Base-by-base conservation (phyloP, 1,284 basidiomycete species). In the Porphyrellus sp. region DNA sequence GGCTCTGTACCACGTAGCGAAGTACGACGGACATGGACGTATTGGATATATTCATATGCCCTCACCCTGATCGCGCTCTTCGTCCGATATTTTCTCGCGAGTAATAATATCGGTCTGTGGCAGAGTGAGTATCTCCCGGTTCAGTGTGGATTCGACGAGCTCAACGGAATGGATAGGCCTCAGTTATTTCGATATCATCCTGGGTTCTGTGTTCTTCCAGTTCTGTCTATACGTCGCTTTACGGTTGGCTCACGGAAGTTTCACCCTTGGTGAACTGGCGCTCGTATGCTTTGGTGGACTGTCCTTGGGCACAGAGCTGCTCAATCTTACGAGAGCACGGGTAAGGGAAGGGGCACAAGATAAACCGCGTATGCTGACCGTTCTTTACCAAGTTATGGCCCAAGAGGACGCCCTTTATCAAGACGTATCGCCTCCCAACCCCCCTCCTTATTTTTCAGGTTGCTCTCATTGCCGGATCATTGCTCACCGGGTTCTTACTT, bases 181-280 rank as follows among this genome's bases (percentile, higher is more conserved):
- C 70, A 83, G 81, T 59, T 77, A 81, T 57, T 83, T 91, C 55
- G 96, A 99, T 65, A 79, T 93, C 45, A 73, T 83, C 18, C 74
- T 89, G 12, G 81, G 83, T 21, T 85, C 92, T 0, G 68, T 91
- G 41, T 91, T 96, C 72, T 98, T 90, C 70, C 97, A 99, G 67
- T 86, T 93, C 61, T 86, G 91, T 40, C 76, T 98, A 49, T 99
- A 98, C 68, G 79, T 89, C 44, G 91, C 91, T 48, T 82, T 97
- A 45, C 82, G 96, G 21, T 77, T 99, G 30, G 96, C 94, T 0
- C 86, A 97, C 60, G 83, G 89, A 23, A 92, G 91, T 13, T 96
- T 98, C 71, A 99, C 96, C 0, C 78, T 99, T 2, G 97, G 97
- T 43, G 97, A 99, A 69, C 80, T 98, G 11, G 87, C 86, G 18